These are phyloP conservation scores for Botryotinia globosa DNA, from an alignment of 2,329 filamentous ascomycete genomes.

Conservation along the genomic window DNA sequence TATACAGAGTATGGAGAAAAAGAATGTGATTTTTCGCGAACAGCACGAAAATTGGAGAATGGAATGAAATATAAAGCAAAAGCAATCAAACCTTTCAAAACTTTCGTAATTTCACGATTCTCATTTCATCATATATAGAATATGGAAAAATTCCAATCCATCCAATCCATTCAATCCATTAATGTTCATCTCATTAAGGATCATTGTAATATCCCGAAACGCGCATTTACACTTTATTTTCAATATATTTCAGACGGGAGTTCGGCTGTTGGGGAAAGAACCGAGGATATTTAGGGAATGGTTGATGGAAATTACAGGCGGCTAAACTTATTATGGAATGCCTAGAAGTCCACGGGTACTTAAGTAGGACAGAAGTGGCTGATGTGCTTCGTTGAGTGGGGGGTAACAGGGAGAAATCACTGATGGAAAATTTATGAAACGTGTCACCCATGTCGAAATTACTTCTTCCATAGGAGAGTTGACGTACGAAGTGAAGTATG, in stretches of 20 bases:
- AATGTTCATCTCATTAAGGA: not conserved
- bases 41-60: not conserved
- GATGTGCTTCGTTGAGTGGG: not conserved
- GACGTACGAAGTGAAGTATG: no score
- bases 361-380: not conserved
- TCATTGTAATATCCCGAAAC: not conserved
- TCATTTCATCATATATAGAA: not conserved
- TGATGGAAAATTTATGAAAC: slow-evolving; percentile 1
- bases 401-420: not conserved
- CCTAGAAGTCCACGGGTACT: not conserved
- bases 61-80: not conserved
- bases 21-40: not conserved
- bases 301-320: not conserved
- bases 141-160: not conserved
- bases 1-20: not conserved
- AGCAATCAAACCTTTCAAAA: not conserved
- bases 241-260: not conserved
- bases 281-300: not conserved
- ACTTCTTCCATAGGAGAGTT: not conserved
- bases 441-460: not conserved
- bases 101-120: not conserved
- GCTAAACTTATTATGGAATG: not conserved
- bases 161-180: not conserved
- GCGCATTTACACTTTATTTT: not conserved
- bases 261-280: not conserved